phyloP scores from a whole-genome alignment of 1,284 basidiomycete genomes.

The Leucoagaricus sp. region DNA sequence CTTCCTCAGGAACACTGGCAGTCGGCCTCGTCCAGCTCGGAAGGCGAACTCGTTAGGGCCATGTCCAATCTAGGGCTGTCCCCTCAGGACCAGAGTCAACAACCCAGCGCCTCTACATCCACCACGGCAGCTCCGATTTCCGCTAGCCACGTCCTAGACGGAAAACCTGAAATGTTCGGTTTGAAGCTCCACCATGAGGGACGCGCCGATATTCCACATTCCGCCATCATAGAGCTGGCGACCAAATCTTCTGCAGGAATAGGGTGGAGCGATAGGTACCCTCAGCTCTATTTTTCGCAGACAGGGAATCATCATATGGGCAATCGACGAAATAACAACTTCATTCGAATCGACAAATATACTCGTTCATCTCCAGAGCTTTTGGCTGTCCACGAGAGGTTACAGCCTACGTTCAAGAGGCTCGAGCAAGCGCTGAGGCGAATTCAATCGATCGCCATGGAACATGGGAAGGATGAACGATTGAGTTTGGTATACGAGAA shows the following conservation, averaged over 20 bases:
- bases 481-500: conserved; percentile 50
- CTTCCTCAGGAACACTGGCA: conserved; percentile 23
- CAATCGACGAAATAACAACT: conserved; percentile 48
- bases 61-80: conserved; percentile 29
- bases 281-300: conserved; percentile 57
- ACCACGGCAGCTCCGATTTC: neutral
- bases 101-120: neutral
- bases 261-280: conserved; percentile 49
- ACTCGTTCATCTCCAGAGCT: conserved; percentile 37
- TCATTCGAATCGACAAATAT: conserved; percentile 42
- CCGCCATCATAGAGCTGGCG: conserved; percentile 45
- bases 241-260: conserved; percentile 34
- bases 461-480: conserved; percentile 42
- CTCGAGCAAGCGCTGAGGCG: conserved; percentile 39
- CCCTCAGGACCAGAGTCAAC: neutral
- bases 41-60: conserved; percentile 18
- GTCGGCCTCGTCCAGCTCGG: conserved; percentile 19
- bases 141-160: neutral
- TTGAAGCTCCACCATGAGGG: conserved; percentile 41
- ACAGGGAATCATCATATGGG: conserved; percentile 48
- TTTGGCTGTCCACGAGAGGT: conserved; percentile 26
- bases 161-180: neutral
- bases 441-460: conserved; percentile 42
- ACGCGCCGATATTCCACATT: conserved; percentile 37
- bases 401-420: conserved; percentile 39